Conservation (phyloP, 345 rosid species). For the Hibiscus syriacus region DNA sequence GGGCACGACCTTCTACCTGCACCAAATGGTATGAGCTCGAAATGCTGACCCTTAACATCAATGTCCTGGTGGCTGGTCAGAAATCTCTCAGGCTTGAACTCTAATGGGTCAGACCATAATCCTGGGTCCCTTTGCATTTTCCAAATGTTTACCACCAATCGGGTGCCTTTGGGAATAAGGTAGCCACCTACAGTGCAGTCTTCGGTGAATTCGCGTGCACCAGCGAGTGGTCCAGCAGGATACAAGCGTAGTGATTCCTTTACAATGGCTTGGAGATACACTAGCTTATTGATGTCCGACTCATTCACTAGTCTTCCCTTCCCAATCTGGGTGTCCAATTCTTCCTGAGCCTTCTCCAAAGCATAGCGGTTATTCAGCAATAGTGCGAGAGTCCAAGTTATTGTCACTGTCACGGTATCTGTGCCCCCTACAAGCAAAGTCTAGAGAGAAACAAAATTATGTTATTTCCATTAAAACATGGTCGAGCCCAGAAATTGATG, state of each 20-base stretch:
- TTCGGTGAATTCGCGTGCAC: slow-evolving; percentile 16
- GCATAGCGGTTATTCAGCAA: slow-evolving; percentile 15
- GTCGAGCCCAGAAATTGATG: background rate
- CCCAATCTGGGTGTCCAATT: slow-evolving; percentile 20
- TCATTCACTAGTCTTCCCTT: slow-evolving; percentile 19
- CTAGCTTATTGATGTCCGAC: slow-evolving; percentile 22
- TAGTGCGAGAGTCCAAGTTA: slow-evolving; percentile 21
- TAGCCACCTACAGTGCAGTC: slow-evolving; percentile 23
- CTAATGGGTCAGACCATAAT: slow-evolving; percentile 27
- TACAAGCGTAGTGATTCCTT: slow-evolving; percentile 33
- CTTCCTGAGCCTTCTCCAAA: slow-evolving; percentile 15
- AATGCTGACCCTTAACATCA: slow-evolving; percentile 28
- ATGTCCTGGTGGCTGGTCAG: slow-evolving; percentile 19
- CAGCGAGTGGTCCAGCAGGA: slow-evolving; percentile 27
- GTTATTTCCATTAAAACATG: background rate
- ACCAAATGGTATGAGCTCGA: slow-evolving; percentile 38
- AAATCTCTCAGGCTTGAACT: slow-evolving; percentile 37
- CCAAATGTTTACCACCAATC: slow-evolving; percentile 25
- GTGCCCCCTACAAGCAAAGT: slow-evolving; percentile 3
- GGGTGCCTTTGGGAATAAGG: slow-evolving; percentile 24
- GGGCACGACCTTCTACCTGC: slow-evolving; percentile 37
- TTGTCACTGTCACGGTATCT: slow-evolving; percentile 11
- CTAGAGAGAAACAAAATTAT: background rate
- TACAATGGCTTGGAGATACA: slow-evolving; percentile 27
- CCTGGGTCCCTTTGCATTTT: slow-evolving; percentile 27